A percentile compares a stretch with the other conserved stretches of the same genome.
These are phyloP conservation scores for Fraxinus albicans DNA, from an alignment of 305 asterid genomes.

Conservation along the genomic window DNA sequence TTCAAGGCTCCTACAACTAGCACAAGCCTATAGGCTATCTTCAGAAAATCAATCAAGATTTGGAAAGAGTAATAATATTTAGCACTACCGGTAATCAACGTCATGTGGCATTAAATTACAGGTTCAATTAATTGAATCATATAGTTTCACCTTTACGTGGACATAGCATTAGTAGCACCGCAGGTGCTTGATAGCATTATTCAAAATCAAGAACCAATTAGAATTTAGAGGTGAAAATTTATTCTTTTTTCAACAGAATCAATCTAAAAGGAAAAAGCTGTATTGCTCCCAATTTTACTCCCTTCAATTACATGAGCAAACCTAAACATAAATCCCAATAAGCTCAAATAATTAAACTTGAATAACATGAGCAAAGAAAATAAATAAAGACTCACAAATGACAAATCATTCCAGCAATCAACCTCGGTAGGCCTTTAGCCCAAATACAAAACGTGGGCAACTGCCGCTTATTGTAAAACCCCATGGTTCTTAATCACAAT, in stretches of 20 bases:
- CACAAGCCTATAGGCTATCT: no score
- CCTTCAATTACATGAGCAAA: neutral
- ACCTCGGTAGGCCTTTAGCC: conserved; percentile 29
- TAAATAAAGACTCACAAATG: neutral
- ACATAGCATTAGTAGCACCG: no score
- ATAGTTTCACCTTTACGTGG: no score
- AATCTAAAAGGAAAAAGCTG: neutral
- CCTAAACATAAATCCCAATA: neutral
- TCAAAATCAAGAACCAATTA: neutral
- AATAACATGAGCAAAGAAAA: neutral
- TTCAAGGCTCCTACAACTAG: neutral
- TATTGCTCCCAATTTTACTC: neutral
- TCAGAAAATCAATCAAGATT: no score
- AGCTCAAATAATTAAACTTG: neutral
- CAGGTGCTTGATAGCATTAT: no score
- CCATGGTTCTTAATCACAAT: no score
- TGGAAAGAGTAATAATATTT: no score
- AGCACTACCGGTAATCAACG: no score
- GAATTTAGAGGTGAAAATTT: neutral
- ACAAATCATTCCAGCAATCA: neutral
- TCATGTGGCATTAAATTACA: no score
- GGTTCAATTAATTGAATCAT: no score
- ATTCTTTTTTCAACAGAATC: neutral
- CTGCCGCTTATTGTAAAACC: no score
- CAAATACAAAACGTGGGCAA: conserved; percentile 32